These are phyloP conservation scores for Lasiodiplodia sp. DNA, from an alignment of 2,329 filamentous ascomycete species.

Conservation along the genomic window DNA sequence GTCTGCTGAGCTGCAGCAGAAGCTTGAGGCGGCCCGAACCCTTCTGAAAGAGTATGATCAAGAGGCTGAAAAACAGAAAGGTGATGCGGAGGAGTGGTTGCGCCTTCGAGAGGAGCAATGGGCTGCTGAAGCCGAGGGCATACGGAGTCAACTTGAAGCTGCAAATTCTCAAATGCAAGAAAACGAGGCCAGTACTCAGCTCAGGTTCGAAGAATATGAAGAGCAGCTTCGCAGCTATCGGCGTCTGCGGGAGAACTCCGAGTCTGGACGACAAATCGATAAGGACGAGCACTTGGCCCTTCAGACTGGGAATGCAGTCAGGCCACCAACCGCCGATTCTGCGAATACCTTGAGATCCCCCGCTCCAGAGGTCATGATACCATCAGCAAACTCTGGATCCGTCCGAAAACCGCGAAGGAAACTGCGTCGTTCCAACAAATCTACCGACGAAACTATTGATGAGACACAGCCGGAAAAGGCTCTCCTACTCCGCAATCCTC, in stretches of 20 bases:
- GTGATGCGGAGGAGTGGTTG: not conserved
- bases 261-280: not conserved
- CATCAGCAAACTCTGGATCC: not conserved
- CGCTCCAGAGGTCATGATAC: not conserved
- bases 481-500: not conserved
- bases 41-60: not conserved
- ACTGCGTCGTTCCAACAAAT: not conserved
- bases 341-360: not conserved
- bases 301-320: not conserved
- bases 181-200: constrained; percentile 1
- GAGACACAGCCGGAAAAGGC: not conserved
- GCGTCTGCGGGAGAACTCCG: not conserved
- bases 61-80: not conserved
- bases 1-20: not conserved
- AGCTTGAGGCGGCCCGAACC: not conserved
- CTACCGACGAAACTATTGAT: not conserved
- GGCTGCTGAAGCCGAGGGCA: not conserved
- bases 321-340: not conserved
- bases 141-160: not conserved
- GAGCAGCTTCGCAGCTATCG: not conserved
- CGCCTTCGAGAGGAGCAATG: not conserved
- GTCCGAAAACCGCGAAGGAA: not conserved
- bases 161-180: not conserved
- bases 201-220: constrained; percentile 4
- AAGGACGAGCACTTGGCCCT: not conserved